phyloP scores from a whole-genome alignment of 768 basidiomycete genomes.

The Galerina sulciceps region DNA sequence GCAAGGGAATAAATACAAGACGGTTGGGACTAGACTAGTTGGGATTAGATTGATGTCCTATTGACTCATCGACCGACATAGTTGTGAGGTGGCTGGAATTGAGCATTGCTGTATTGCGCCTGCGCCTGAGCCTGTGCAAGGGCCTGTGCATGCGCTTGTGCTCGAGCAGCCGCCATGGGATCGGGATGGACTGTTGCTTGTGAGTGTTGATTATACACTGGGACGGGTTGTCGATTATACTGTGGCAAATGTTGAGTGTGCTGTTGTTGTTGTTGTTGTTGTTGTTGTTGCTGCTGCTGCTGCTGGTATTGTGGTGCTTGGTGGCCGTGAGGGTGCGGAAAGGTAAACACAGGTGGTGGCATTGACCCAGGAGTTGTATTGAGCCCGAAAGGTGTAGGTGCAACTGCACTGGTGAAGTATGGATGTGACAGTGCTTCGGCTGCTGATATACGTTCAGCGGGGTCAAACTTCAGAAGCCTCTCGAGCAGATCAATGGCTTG shows the following conservation, averaged over 20 bases:
- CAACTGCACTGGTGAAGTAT: conserved; percentile 73
- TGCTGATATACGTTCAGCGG: conserved; percentile 88
- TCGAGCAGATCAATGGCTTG: conserved; percentile 92
- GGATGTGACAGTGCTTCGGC: conserved; percentile 91
- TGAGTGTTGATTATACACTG: conserved; percentile 26
- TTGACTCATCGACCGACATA: conserved; percentile 24
- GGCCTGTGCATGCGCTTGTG: conserved; percentile 43
- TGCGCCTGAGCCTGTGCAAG: conserved; percentile 45
- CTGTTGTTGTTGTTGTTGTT: conserved; percentile 36
- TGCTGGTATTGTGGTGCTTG: conserved; percentile 55
- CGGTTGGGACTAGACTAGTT: too few species aligned
- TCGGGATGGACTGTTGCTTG: conserved; percentile 19
- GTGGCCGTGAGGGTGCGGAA: conserved; percentile 64
- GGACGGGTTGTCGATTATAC: conserved; percentile 27
- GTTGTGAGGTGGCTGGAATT: conserved; percentile 30
- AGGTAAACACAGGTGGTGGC: conserved; percentile 72
- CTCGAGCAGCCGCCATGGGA: conserved; percentile 19
- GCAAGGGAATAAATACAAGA: background rate
- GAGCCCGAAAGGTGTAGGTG: conserved; percentile 44
- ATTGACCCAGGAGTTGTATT: conserved; percentile 57
- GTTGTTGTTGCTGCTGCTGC: conserved; percentile 38
- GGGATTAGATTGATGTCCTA: too few species aligned
- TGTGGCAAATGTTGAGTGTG: conserved; percentile 38
- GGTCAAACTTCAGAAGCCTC: conserved; percentile 94
- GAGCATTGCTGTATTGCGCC: conserved; percentile 33